Percentiles rank a stretch among this genome's conserved stretches.
phyloP scores from a whole-genome alignment of 805 yeast species.

The Hyphopichia homilentoma region DNA sequence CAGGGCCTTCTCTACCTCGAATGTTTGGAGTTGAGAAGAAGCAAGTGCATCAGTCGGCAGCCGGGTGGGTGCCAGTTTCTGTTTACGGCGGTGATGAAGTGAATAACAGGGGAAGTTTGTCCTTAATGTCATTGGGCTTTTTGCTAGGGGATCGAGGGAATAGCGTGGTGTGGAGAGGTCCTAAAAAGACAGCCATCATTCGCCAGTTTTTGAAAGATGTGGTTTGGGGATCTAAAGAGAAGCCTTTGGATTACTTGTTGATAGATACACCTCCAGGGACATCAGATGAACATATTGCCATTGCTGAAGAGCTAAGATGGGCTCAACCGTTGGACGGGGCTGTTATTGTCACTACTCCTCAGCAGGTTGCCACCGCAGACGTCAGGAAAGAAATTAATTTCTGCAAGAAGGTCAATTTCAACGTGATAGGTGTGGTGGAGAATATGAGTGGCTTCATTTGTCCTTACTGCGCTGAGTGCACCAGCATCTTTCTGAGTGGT shows the following conservation, averaged over 20 bases:
- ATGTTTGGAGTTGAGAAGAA: conserved; percentile 87
- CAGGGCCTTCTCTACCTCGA: conserved; percentile 95
- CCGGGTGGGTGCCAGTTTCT: conserved; percentile 91
- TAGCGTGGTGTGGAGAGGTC: conserved; percentile 97
- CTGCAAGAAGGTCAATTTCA: conserved; percentile 79
- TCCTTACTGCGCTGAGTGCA: conserved; percentile 89
- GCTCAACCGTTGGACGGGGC: conserved; percentile 81
- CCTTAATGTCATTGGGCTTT: conserved; percentile 87
- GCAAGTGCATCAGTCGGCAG: conserved; percentile 74
- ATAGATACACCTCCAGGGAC: conserved; percentile 99
- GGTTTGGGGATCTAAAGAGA: conserved; percentile 67
- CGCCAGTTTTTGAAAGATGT: conserved; percentile 90
- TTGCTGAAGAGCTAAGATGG: conserved; percentile 81
- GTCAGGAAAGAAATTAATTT: conserved; percentile 92
- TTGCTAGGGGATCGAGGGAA: conserved; percentile 78
- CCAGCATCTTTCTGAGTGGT: conserved; percentile 88
- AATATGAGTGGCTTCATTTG: conserved; percentile 97
- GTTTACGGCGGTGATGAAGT: conserved; percentile 17
- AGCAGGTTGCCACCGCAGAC: conserved; percentile 87
- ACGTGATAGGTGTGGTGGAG: conserved; percentile 82
- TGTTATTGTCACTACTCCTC: conserved; percentile 94
- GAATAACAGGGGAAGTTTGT: conserved; percentile 35
- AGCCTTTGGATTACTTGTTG: conserved; percentile 62
- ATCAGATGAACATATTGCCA: conserved; percentile 94
- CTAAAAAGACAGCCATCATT: conserved; percentile 97